Evolutionary conservation across 2,329 filamentous ascomycete species (phyloP).

Genomic region (Diaporthe citri): DNA sequence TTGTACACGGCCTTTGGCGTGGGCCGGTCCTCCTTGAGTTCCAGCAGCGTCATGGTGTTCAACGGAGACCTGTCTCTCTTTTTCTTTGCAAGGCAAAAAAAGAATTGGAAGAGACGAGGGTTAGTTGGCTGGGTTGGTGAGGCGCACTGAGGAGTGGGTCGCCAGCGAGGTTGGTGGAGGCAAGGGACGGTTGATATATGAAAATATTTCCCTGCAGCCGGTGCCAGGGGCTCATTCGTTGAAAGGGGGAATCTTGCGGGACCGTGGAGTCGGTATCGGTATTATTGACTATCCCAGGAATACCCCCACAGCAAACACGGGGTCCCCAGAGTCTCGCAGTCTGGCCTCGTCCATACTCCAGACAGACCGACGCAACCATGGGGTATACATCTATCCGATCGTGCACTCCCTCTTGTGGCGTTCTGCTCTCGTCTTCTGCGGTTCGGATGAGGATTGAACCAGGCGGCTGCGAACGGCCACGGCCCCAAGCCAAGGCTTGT

Average conservation of each 20-base stretch:
- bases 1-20: conserved; percentile 71
- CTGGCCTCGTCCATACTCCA: neutral
- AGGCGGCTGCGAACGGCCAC: conserved; percentile 10
- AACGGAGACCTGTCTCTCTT: conserved; percentile 13
- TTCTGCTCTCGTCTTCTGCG: neutral
- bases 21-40: conserved; percentile 67
- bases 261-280: conserved; percentile 20
- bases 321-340: conserved; percentile 31
- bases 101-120: conserved; percentile 3
- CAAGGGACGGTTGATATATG: conserved; percentile 36
- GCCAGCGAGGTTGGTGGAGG: neutral
- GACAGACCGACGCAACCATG: conserved; percentile 3
- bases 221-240: conserved; percentile 15
- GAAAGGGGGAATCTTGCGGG: conserved; percentile 22
- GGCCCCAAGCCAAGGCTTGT: neutral
- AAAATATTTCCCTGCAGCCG: conserved; percentile 26
- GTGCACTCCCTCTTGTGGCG: neutral
- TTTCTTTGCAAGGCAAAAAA: neutral
- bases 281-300: conserved; percentile 23
- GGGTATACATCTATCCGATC: conserved; percentile 34
- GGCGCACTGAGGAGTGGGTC: neutral
- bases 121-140: neutral
- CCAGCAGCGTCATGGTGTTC: conserved; percentile 55
- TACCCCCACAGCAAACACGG: conserved; percentile 25
- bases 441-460: conserved; percentile 39